Base-by-base conservation (phyloP, 1,284 basidiomycete species). In the Rhodotorula mucilaginosa region DNA sequence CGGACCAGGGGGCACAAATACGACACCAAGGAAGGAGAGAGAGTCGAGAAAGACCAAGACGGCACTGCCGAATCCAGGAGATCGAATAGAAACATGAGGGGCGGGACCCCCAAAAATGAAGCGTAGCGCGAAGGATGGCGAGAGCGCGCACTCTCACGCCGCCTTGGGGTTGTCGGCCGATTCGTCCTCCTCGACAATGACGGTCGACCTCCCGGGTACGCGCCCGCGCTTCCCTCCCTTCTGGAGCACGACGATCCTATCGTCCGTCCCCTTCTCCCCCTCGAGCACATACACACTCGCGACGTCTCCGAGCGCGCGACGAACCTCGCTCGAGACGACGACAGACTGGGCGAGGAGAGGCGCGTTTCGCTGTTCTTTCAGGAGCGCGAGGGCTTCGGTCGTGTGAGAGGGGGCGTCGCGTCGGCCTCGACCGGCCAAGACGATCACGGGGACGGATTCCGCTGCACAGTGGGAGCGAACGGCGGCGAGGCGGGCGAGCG, bases 261-360 rank as follows among this genome's bases (percentile, higher is more conserved):
- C 66, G n/a, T 31, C 60, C 18, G 19, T 46, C 3, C 46, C 54
- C 46, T 76, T 21, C 18, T 80, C 80, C 12, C 87, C 86, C 2
- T 86, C 83, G 12, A 89, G 84, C 21, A 92, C 86, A 79, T 91
- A 86, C 44, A 88, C 87, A 26, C 88, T 87, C 18, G 87, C 89
- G n/a, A 89, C 87, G 80, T 93, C 90, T 5, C 92, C 92, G 58
- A 93, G 84, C 7, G 91, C 91, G 85, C 90, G 90, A 79, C 86
- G 84, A 71, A 92, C 87, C 71, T 89, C 87, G 8, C 85, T 86
- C 12, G 86, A 85, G 39, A 87, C 79, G 5, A 72, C 64, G 46
- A 78, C 66, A 10, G 86, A 85, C 47, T 87, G 79, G 5, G 64
- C 61, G 57, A 78, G 19, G 23, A 3, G 58, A 26, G 58, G 26